Evolutionary conservation across 2,329 filamentous ascomycete species (phyloP), one percentile per base, ranked within the genome.

Genomic region (Cytospora mali): DNA sequence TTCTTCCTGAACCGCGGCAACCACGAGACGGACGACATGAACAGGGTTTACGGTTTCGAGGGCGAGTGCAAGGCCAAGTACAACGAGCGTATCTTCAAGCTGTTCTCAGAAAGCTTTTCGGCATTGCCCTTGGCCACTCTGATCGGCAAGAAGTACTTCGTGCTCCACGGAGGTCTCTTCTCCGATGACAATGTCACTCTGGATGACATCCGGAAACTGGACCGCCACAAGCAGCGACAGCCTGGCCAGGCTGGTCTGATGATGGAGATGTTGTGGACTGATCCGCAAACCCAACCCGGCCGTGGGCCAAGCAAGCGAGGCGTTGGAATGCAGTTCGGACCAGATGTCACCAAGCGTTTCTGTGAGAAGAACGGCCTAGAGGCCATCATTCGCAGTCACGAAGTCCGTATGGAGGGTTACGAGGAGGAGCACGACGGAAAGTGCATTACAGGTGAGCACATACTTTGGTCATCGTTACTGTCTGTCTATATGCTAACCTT

Each of bases 251-350:
- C 90, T 55, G 95, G 95, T 16, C 80, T 99, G 70, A 99, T 99
- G 95, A 99, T 99, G 95, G 95, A 99, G 78, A 99, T 99, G 95
- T 85, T 99, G 53, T 99, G 95, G 95, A 98, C 95, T 0, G 95
- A 99, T 74, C 95, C 95, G 3, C 95, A 99, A 75, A 84, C 90
- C 0, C 83, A 88, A 69, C 88, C 90, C 29, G 95, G 95, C 58
- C 88, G 95, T 69, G 92, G 93, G 10, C 95, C 95, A 51, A 97
- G 93, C 81, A 99, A 99, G 83, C 87, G 95, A 74, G 95, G 95
- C 68, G 94, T 99, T 23, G 95, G 95, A 58, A 85, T 98, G 78
- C 93, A 98, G 74, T 99, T 99, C 71, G 95, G 95, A 0, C 95
- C 95, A 0, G 95, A 99, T 74, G 88, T 99, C 63, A 99, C 95